Evolutionary conservation across 495 filamentous ascomycete genomes (phyloP), one percentile per base, ranked within the genome.

Genomic region (Aspergillus wentii): DNA sequence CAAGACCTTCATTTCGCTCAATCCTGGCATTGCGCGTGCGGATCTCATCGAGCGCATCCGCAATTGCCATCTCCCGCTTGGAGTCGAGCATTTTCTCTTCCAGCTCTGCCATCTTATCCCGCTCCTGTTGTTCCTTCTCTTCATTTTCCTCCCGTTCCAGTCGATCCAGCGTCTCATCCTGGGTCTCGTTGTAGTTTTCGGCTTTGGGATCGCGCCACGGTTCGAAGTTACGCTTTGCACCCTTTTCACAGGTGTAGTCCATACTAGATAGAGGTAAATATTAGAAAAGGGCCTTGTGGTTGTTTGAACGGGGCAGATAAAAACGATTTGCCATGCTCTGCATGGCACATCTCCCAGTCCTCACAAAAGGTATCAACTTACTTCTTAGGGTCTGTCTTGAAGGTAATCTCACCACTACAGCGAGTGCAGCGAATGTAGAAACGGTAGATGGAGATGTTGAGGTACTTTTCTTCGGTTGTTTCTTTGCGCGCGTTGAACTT

Each of bases 401-500:
- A 97, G 0, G 87, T 89, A 51, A 99, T 94, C 59, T 97, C 89
- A 13, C 75, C 83, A 26, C 69, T 77, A 61, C 94, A 99, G 30
- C 89, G 68, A 43, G 92, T 96, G 64, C 94, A 99, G 2, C 86
- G 75, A 52, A 98, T 98, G 61, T 91, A 94, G 72, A 97, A 95
- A 1, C 91, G 79, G 70, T 82, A 92, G 38, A 97, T 90, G 43
- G 85, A 76, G 43, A 99, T 95, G 37, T 69, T 69, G 41, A 91
- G 78, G 68, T 99, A 99, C 46, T 83, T 85, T 54, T 97, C 89
- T 27, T 92, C 88, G 5, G 85, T 87, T 6, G 84, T 94, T 53
- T 96, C 88, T 48, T 99, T 99, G 34, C 88, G 80, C 2, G 92
- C 90, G 62, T 96, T 98, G 75, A 95, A 97, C 53, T 96, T 97